Conservation (phyloP, 1,139 yeast species). For the Candida sanyaensis region DNA sequence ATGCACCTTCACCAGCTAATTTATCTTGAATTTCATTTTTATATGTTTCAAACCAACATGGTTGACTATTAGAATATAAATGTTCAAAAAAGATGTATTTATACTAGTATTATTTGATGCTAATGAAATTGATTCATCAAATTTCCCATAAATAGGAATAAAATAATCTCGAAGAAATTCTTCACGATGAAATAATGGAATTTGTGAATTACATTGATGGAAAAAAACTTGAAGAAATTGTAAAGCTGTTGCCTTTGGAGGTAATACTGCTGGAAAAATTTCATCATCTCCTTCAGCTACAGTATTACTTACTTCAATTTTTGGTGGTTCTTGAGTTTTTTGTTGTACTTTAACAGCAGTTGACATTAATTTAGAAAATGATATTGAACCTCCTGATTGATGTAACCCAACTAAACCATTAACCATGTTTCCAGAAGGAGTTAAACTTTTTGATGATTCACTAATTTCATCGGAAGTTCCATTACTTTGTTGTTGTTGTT, state of each 20-base stretch:
- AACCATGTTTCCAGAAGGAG: background rate
- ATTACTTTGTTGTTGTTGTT: conserved; percentile 34
- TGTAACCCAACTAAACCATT: background rate
- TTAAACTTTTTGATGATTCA: background rate
- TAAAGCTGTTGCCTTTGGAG: conserved; percentile 72
- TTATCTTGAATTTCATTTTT: conserved; percentile 18
- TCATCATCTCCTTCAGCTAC: conserved; percentile 4
- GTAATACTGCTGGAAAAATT: conserved; percentile 54
- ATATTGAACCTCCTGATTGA: conserved; percentile 26
- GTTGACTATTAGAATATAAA: conserved; percentile 1
- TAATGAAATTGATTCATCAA: conserved; percentile 54
- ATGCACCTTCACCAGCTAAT: background rate
- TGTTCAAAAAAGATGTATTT: conserved; percentile 26
- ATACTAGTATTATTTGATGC: conserved; percentile 63
- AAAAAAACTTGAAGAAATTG: conserved; percentile 67
- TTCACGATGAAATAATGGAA: conserved; percentile 82
- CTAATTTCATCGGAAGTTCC: background rate
- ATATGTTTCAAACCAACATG: conserved; percentile 11
- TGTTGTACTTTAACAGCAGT: conserved; percentile 69
- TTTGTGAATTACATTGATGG: conserved; percentile 77
- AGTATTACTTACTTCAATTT: background rate
- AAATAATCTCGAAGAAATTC: conserved; percentile 66
- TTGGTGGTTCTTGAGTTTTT: conserved; percentile 17
- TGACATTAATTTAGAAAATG: conserved; percentile 73
- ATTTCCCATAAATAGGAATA: conserved; percentile 74